Evolutionary conservation across 2,329 filamentous ascomycete genomes (phyloP).

Genomic region (Teratosphaeria epicoccoides): DNA sequence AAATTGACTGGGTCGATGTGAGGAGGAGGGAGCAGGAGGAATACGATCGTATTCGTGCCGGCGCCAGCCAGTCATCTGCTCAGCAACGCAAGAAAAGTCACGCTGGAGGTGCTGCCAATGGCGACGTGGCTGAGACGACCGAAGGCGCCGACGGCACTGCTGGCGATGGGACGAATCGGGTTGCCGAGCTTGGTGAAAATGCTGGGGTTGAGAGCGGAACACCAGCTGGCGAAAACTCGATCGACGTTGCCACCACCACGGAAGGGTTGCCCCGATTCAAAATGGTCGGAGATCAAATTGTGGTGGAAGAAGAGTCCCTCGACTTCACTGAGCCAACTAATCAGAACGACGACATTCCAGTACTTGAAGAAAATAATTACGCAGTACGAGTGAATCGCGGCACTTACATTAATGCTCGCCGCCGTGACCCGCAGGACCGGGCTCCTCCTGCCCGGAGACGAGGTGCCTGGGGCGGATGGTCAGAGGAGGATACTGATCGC

Average conservation of each 20-base stretch:
- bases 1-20: conserved; percentile 50
- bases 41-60: background rate
- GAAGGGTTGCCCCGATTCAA: conserved; percentile 32
- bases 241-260: conserved; percentile 8
- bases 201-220: background rate
- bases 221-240: conserved; percentile 7
- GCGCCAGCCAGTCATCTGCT: background rate
- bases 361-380: conserved; percentile 67
- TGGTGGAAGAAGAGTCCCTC: conserved; percentile 58
- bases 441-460: conserved; percentile 15
- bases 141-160: conserved; percentile 13
- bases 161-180: conserved; percentile 4
- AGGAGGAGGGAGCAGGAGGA: conserved; percentile 4
- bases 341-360: conserved; percentile 6
- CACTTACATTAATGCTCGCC: conserved; percentile 55
- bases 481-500: conserved; percentile 56
- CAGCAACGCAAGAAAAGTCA: background rate
- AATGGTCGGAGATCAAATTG: conserved; percentile 61
- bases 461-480: conserved; percentile 50
- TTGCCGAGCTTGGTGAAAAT: conserved; percentile 4
- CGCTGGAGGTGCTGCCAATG: background rate
- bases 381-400: conserved; percentile 59
- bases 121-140: conserved; percentile 7
- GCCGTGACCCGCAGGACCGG: conserved; percentile 37
- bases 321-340: conserved; percentile 39